phyloP scores from a whole-genome alignment of 2,329 filamentous ascomycete genomes.

The Fusarium pseudoanthophilum region DNA sequence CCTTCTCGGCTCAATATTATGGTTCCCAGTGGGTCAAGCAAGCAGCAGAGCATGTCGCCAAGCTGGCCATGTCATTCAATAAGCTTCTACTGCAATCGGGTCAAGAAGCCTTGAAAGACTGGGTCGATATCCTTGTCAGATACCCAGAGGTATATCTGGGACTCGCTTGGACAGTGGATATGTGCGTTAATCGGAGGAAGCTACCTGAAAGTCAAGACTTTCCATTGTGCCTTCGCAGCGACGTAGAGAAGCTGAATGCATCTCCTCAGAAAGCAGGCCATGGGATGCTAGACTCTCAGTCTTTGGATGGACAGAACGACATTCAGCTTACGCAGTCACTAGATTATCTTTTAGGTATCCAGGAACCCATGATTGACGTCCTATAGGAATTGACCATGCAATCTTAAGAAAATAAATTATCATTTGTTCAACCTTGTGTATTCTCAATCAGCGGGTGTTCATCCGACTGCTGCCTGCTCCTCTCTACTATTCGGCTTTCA shows the following conservation, averaged over 20 bases:
- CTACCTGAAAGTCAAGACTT: not conserved
- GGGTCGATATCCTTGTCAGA: not conserved
- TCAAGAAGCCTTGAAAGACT: not conserved
- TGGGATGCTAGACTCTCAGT: not conserved
- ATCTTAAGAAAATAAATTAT: fast-evolving
- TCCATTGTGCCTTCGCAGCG: not conserved
- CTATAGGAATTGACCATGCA: fast-evolving
- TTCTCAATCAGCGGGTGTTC: fast-evolving
- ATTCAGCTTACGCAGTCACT: not conserved
- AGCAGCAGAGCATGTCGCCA: not conserved
- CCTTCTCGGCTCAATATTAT: not conserved
- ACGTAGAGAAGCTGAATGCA: not conserved
- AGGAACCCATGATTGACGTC: not conserved
- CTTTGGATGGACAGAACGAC: not conserved
- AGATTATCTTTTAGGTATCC: not conserved
- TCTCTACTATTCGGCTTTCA: not conserved
- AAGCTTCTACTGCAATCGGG: not conserved
- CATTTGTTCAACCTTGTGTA: fast-evolving
- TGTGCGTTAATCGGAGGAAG: not conserved
- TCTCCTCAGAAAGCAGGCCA: fast-evolving
- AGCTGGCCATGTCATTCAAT: not conserved
- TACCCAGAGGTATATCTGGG: not conserved
- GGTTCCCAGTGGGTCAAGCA: not conserved
- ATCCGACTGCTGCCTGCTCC: too few species aligned
- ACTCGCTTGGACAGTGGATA: not conserved